Evolutionary conservation across 2,329 filamentous ascomycete genomes (phyloP), one percentile per base, ranked within the genome.

Genomic region (Emmonsia crescens): DNA sequence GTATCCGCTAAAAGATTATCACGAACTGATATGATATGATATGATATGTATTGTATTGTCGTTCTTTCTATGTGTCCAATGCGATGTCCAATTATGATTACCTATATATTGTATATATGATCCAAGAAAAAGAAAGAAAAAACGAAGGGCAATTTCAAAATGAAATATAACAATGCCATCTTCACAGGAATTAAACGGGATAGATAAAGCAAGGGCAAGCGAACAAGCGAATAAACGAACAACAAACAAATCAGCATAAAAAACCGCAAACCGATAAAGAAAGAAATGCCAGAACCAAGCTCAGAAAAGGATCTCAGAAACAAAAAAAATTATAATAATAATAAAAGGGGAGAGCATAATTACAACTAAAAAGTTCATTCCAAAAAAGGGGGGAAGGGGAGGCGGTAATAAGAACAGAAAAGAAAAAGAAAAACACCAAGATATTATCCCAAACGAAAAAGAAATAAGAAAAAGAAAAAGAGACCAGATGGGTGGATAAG

Each of bases 181-280:
- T 29, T 49, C 2, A 52, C 16, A 60, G 46, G 36, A 55, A 40
- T 61, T 42, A 44, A n/a, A 62, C n/a, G n/a, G n/a, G n/a, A 27
- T 54, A 60, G 52, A 57, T 56, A 64, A 49, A 38, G 10, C 10
- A 38, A 38, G 36, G 60, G 51, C 16, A 62, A 49, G 19, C 42
- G n/a, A 52, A 63, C 52, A 61, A 46, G 21, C 2, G 12, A 29
- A 29, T 16, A 24, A 49, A 29, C 9, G 1, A 54, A 33, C 3
- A 2, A 33, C 36, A 57, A 38, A 57, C 60, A 49, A 55, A 58
- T 42, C 24, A 62, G 66, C 65, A 66, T 64, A 63, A 63, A 62
- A 65, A 62, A 54, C 51, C 60, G 33, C 52, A 61, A 62, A 57
- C 24, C 61, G 55, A 36, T n/a, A 60, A 19, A 42, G 8, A 59